A percentile compares a stretch with the other conserved stretches of the same genome.
These are phyloP conservation scores for Candida glaebosa DNA, from an alignment of 805 yeast species.

Conservation along the genomic window DNA sequence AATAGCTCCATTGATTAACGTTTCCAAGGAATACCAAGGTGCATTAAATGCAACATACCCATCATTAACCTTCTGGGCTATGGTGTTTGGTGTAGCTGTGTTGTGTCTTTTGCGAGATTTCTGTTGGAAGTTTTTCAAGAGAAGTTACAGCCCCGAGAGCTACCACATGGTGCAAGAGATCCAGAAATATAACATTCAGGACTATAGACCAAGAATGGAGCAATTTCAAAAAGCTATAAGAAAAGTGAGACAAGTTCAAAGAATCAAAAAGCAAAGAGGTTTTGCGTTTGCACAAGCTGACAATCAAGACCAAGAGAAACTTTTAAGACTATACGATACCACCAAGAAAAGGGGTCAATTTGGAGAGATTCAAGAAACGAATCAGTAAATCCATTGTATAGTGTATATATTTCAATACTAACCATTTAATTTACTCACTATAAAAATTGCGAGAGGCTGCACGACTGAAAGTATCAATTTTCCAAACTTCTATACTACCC, in stretches of 20 bases:
- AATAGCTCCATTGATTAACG: conserved; percentile 77
- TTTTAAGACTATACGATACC: conserved; percentile 92
- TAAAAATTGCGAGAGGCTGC: not conserved
- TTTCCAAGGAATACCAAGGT: conserved; percentile 83
- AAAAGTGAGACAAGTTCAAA: conserved; percentile 95
- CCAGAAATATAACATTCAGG: conserved; percentile 91
- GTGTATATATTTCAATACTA: not conserved
- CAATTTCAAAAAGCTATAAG: conserved; percentile 96
- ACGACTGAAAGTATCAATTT: conserved; percentile 2
- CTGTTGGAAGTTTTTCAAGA: conserved; percentile 89
- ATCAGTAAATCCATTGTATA: conserved; percentile 1
- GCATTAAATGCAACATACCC: conserved; percentile 74
- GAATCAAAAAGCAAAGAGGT: conserved; percentile 98
- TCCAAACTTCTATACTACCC: too few species aligned
- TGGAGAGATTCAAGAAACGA: conserved; percentile 45
- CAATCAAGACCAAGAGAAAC: conserved; percentile 82
- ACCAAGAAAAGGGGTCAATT: conserved; percentile 77
- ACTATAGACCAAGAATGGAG: conserved; percentile 92
- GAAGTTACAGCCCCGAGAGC: conserved; percentile 87
- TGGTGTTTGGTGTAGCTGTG: conserved; percentile 67
- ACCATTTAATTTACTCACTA: not conserved
- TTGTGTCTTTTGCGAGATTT: conserved; percentile 84
- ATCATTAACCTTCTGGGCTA: conserved; percentile 79
- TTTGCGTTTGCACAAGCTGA: conserved; percentile 97
- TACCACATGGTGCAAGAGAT: conserved; percentile 96